Percentiles rank a stretch among this genome's conserved stretches.
Evolutionary conservation across 2,329 filamentous ascomycete genomes (phyloP).

Genomic region (Aureobasidium mangrovei): DNA sequence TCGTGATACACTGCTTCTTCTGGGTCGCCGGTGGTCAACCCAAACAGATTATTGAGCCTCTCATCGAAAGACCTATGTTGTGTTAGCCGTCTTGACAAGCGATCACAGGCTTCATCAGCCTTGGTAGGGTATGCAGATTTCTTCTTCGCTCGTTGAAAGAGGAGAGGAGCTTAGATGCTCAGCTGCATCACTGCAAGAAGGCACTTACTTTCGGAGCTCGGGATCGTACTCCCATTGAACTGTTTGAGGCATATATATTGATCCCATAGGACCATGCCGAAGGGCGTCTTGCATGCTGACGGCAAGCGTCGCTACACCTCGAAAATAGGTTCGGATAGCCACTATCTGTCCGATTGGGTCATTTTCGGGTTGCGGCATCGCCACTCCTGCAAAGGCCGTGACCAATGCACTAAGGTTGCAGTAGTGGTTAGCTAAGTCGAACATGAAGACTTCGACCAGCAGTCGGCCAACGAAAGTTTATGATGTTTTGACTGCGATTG

Average conservation of each 20-base stretch:
- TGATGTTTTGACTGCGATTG: too few species aligned
- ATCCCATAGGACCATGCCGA: not conserved
- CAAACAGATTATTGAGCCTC: not conserved
- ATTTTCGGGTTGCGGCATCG: not conserved
- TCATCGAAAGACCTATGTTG: not conserved
- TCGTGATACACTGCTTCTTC: constrained; percentile 1
- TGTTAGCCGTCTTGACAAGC: too few species aligned
- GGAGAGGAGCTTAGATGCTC: too few species aligned
- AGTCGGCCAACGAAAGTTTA: not conserved
- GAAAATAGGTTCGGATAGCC: constrained; percentile 1
- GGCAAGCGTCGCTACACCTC: not conserved
- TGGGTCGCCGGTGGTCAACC: not conserved
- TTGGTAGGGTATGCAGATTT: too few species aligned
- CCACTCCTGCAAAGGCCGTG: not conserved
- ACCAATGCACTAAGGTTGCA: not conserved
- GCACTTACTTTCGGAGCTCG: not conserved
- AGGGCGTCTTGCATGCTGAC: not conserved
- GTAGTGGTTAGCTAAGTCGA: not conserved
- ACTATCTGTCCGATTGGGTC: constrained; percentile 3
- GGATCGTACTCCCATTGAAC: constrained; percentile 4
- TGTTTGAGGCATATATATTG: not conserved
- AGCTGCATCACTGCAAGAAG: too few species aligned
- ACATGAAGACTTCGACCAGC: not conserved
- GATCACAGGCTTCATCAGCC: too few species aligned
- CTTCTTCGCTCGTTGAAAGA: too few species aligned